Percentiles rank a stretch among this genome's conserved stretches.
phyloP scores from a whole-genome alignment of 257 asterid genomes.

The Misopates orontium region DNA sequence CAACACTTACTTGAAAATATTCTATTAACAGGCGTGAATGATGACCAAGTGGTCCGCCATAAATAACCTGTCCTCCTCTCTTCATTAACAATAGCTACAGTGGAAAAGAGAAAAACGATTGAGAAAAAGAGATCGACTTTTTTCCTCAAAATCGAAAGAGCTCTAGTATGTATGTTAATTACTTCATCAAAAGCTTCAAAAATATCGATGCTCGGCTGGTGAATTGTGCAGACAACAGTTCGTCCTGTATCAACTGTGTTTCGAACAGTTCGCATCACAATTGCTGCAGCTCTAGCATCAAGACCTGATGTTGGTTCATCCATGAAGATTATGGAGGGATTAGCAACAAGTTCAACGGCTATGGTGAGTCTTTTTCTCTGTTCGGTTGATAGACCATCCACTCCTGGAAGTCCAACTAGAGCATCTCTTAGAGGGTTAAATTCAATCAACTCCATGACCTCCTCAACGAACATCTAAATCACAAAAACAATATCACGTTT shows the following conservation, averaged over 20 bases:
- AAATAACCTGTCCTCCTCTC: conserved; percentile 84
- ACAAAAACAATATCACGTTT: no score
- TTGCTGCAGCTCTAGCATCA: conserved; percentile 94
- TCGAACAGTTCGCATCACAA: conserved; percentile 81
- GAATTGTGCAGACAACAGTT: conserved; percentile 88
- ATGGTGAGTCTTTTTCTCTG: conserved; percentile 88
- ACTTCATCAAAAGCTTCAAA: conserved; percentile 95
- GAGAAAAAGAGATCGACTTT: background rate
- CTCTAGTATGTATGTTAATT: background rate
- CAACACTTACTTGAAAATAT: conserved; percentile 76
- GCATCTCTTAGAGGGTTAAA: conserved; percentile 61
- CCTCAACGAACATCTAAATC: conserved; percentile 75
- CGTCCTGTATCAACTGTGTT: conserved; percentile 88
- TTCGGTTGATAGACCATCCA: conserved; percentile 82
- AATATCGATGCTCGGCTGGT: conserved; percentile 86
- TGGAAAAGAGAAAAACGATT: background rate
- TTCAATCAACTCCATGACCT: conserved; percentile 87
- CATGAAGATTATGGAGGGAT: conserved; percentile 91
- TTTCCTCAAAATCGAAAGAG: background rate
- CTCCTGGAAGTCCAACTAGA: conserved; percentile 86
- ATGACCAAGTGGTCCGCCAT: conserved; percentile 82
- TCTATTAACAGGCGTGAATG: conserved; percentile 59
- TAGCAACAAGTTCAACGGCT: conserved; percentile 86
- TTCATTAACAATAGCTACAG: conserved; percentile 75
- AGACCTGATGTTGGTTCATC: conserved; percentile 92